Base-by-base conservation (phyloP, 768 basidiomycete species). In the Termitomyces sp. region DNA sequence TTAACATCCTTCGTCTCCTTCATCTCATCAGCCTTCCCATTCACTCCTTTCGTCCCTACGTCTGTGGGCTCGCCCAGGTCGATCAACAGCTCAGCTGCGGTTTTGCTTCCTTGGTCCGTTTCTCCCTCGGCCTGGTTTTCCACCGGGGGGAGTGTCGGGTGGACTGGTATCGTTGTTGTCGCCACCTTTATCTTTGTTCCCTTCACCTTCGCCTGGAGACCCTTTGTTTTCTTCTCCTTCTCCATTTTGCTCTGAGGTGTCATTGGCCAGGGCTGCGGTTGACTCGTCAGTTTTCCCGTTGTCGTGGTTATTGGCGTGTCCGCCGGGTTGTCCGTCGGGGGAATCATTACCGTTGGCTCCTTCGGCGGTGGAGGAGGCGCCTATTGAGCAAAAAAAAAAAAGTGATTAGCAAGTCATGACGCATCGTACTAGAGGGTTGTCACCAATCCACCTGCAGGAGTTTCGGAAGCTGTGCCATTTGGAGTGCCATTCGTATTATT, bases 391-490 rank as follows among this genome's bases (percentile, higher is more conserved):
- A 8, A 41, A 41, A 40, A 8, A 41, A 41, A 59, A 28, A 39
- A 12, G 35, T 58, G 8, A 44, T 59, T 17, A 62, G 57, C 32
- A 21, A 17, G 49, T 46, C 54, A 55, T n/a, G 46, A 57, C 19
- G 30, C 39, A 27, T 35, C 23, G 28, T 16, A 17, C 17, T 42
- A 58, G 52, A 50, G 28, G 55, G 53, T 56, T 44, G 62, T 64
- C 61, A 64, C 59, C 61, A 56, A 60, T 59, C 58, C 59, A 64
- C 63, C 63, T 59, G 61, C 27, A 50, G 56, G 52, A 35, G 49
- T 58, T 34, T 34, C 47, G 7, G 58, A 43, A 30, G 9, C 30
- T 34, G 45, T 23, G 5, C 34, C 43, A 34, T 56, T 30, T 16
- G 37, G 21, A 10, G 39, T 28, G 5, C 34, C 43, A 40, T 56